Conservation (phyloP, 805 yeast species). For the Candida ficus region DNA sequence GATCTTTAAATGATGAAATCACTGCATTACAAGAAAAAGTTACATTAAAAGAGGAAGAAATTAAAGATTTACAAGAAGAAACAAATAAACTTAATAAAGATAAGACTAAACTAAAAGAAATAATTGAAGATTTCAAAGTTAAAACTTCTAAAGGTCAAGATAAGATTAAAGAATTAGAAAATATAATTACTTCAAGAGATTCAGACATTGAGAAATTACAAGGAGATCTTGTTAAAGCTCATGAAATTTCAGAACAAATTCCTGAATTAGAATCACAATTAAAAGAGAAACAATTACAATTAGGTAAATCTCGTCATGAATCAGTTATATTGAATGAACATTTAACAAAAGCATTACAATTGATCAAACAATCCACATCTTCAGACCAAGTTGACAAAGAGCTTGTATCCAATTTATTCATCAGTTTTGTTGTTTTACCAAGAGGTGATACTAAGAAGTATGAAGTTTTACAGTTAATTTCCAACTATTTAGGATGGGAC, state of each 20-base stretch:
- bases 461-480: conserved; percentile 81
- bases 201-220: neutral
- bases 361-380: conserved; percentile 73
- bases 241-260: no score
- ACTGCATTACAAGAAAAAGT: conserved; percentile 22
- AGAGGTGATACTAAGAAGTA: conserved; percentile 93
- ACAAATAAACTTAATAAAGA: neutral
- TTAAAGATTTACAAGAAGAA: neutral
- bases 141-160: neutral
- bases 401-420: conserved; percentile 76
- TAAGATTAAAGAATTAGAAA: neutral
- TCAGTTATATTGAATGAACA: conserved; percentile 92
- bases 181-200: neutral
- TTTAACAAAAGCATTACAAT: conserved; percentile 82
- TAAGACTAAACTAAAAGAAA: conserved; percentile 15
- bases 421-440: conserved; percentile 82
- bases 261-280: conserved; percentile 45
- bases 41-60: conserved; percentile 1
- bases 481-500: conserved; percentile 86
- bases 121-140: conserved; percentile 6
- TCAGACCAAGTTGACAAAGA: conserved; percentile 83
- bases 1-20: conserved; percentile 35
- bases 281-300: conserved; percentile 66
- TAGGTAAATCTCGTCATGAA: conserved; percentile 92
- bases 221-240: conserved; percentile 10